These are phyloP conservation scores for Xylariaceae sp. DNA, from an alignment of 2,329 filamentous ascomycete genomes.

Conservation along the genomic window DNA sequence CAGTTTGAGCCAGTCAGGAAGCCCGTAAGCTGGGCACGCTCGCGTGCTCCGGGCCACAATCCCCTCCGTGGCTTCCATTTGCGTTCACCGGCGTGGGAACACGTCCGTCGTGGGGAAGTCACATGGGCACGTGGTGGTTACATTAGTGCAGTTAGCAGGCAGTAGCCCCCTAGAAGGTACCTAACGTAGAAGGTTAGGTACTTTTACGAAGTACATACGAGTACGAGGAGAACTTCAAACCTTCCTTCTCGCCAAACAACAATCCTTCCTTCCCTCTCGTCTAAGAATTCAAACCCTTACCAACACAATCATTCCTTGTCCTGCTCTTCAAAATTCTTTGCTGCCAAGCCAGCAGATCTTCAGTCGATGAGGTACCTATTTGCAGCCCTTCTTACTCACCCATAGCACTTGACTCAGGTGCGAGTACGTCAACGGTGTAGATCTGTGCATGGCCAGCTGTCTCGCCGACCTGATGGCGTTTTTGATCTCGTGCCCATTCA, in stretches of 20 bases:
- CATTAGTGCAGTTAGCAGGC: not conserved
- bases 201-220: too few species aligned
- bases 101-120: not conserved
- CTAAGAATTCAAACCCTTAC: not conserved
- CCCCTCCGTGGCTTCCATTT: not conserved
- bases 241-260: not conserved
- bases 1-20: too few species aligned
- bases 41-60: not conserved
- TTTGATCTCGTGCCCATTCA: constrained; percentile 15
- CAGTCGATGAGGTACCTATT: not conserved
- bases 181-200: too few species aligned
- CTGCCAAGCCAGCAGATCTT: too few species aligned
- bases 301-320: not conserved
- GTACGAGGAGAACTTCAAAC: not conserved
- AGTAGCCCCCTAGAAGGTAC: too few species aligned
- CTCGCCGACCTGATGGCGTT: constrained; percentile 12
- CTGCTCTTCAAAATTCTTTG: not conserved
- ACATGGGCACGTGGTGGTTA: not conserved
- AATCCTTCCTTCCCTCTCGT: not conserved
- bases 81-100: not conserved
- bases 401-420: constrained; percentile 7
- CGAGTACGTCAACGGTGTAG: not conserved
- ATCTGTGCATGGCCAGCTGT: constrained; percentile 11
- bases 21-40: too few species aligned
- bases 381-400: constrained; percentile 6